These are phyloP conservation scores for Candida succiphila DNA, from an alignment of 805 yeast genomes.

Conservation along the genomic window DNA sequence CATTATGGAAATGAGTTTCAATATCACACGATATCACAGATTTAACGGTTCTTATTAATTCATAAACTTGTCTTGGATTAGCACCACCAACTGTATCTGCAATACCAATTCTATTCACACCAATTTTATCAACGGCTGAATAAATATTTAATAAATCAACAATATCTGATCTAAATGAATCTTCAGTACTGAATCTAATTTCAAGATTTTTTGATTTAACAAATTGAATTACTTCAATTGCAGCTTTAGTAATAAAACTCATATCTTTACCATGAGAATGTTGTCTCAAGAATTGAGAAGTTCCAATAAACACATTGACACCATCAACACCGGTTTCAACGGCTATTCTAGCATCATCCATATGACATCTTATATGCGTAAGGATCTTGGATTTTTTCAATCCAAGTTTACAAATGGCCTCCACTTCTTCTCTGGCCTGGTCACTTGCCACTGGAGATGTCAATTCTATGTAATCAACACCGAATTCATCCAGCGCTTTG, in stretches of 20 bases:
- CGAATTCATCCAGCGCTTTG: constrained; percentile 50
- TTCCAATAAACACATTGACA: constrained; percentile 52
- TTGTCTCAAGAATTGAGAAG: constrained; percentile 46
- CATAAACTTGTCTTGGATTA: constrained; percentile 53
- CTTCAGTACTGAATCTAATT: constrained; percentile 49
- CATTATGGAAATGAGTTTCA: constrained; percentile 55
- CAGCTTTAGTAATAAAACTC: constrained; percentile 47
- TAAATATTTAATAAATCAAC: constrained; percentile 50
- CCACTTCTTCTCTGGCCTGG: constrained; percentile 47
- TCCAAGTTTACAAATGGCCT: constrained; percentile 49
- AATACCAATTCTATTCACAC: constrained; percentile 54
- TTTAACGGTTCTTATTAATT: constrained; percentile 46
- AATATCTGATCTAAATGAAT: constrained; percentile 50
- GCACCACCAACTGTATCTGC: constrained; percentile 61
- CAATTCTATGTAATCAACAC: constrained; percentile 51
- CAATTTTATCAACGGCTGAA: constrained; percentile 52
- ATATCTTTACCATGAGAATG: constrained; percentile 53
- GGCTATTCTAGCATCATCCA: constrained; percentile 52
- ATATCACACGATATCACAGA: constrained; percentile 50
- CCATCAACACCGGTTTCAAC: constrained; percentile 58
- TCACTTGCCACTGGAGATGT: constrained; percentile 54
- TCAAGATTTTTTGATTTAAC: constrained; percentile 53
- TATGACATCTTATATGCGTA: constrained; percentile 52
- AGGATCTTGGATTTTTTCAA: constrained; percentile 47
- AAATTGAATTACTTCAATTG: constrained; percentile 49